Conservation (phyloP, 2,329 filamentous ascomycete species). For the Sphaerulina vaccinii region DNA sequence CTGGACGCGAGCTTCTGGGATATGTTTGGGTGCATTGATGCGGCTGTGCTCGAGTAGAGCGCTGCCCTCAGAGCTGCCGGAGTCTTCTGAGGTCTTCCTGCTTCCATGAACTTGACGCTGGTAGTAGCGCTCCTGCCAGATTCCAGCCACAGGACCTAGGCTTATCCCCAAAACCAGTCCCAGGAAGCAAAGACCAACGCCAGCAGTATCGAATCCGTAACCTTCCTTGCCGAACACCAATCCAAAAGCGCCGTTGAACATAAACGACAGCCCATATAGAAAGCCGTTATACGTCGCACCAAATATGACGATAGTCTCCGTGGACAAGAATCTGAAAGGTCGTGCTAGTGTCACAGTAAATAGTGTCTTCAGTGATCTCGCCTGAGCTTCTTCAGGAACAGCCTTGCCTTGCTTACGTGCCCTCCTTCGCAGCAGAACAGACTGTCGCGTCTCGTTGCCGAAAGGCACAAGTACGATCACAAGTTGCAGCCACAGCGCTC, state of each 20-base stretch:
- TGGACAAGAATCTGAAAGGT: slow-evolving; percentile 49
- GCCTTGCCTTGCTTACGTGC: slow-evolving; percentile 30
- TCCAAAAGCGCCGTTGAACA: slow-evolving; percentile 52
- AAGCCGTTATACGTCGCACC: slow-evolving; percentile 52
- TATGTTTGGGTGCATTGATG: slow-evolving; percentile 32
- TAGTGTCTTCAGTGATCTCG: slow-evolving; percentile 40
- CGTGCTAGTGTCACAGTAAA: slow-evolving; percentile 46
- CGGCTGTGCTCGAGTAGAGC: slow-evolving; percentile 41
- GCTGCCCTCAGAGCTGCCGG: slow-evolving; percentile 12
- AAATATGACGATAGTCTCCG: slow-evolving; percentile 51
- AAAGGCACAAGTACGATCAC: slow-evolving; percentile 39
- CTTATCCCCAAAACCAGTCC: slow-evolving; percentile 45
- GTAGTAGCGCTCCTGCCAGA: slow-evolving; percentile 48
- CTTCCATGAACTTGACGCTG: slow-evolving; percentile 38
- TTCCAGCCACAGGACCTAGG: slow-evolving; percentile 45
- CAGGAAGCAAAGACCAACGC: slow-evolving; percentile 29
- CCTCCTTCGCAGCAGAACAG: slow-evolving; percentile 42
- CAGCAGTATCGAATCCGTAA: slow-evolving; percentile 32
- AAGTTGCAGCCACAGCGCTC: slow-evolving; percentile 46
- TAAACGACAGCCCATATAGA: slow-evolving; percentile 50
- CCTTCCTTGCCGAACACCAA: slow-evolving; percentile 50
- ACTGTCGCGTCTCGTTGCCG: slow-evolving; percentile 47
- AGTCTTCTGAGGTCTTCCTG: slow-evolving; percentile 30
- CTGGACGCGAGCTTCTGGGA: slow-evolving; percentile 46
- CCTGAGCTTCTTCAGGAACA: slow-evolving; percentile 42